Evolutionary conservation across 306 rosid species (phyloP).

Genomic region (Carpinus fangiana): DNA sequence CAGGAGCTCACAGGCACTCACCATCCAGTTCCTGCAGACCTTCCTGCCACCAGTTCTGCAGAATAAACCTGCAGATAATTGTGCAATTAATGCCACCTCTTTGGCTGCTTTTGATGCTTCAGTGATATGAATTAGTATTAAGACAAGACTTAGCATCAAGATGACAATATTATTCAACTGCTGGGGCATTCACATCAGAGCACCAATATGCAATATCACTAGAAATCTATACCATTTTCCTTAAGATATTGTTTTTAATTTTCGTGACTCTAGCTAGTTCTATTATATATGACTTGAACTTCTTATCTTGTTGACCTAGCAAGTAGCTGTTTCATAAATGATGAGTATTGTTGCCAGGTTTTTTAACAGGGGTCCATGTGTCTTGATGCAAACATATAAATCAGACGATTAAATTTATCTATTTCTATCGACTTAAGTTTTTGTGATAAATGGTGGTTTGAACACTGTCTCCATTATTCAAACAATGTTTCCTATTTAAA

Average conservation of each 20-base stretch:
- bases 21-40: constrained; percentile 21
- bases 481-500: too few relatives aligned
- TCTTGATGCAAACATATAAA: too few relatives aligned
- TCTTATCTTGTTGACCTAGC: not conserved
- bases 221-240: not conserved
- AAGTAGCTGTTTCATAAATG: not conserved
- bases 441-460: too few relatives aligned
- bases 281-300: not conserved
- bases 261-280: not conserved
- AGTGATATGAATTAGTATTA: not conserved
- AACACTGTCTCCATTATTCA: too few relatives aligned
- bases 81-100: not conserved
- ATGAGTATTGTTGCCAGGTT: too few relatives aligned
- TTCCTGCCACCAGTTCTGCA: constrained; percentile 19
- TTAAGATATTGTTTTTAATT: not conserved
- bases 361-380: too few relatives aligned
- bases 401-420: too few relatives aligned
- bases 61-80: not conserved
- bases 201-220: not conserved
- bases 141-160: not conserved
- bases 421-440: too few relatives aligned
- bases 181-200: not conserved
- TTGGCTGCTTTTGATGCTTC: not conserved
- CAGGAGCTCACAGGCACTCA: constrained; percentile 43
- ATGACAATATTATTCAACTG: not conserved